A percentile compares a stretch with the other conserved stretches of the same genome.
Evolutionary conservation across 768 basidiomycete genomes (phyloP).

Genomic region (Boletus coccyginus): DNA sequence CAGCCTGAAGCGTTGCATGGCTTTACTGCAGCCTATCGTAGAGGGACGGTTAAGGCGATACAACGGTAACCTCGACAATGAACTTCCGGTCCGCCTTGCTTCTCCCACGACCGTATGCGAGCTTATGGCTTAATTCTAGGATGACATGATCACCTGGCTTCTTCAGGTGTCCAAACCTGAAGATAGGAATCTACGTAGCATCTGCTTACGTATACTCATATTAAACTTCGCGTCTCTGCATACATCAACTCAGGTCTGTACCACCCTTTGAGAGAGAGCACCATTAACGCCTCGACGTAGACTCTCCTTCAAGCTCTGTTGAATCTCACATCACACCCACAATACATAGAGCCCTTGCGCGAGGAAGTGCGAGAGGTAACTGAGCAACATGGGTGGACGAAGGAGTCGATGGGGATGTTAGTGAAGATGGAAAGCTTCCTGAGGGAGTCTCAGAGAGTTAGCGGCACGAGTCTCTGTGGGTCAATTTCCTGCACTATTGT

Average conservation of each 20-base stretch:
- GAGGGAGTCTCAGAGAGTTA: constrained; percentile 39
- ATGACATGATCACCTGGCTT: constrained; percentile 43
- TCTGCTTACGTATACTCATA: constrained; percentile 34
- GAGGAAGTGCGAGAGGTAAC: constrained; percentile 37
- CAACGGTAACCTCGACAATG: constrained; percentile 20
- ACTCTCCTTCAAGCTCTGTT: constrained; percentile 38
- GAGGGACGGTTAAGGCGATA: constrained; percentile 31
- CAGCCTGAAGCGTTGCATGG: constrained; percentile 30
- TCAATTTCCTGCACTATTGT: neutral
- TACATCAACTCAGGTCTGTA: constrained; percentile 32
- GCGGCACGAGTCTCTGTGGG: constrained; percentile 34
- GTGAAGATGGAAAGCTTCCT: constrained; percentile 44
- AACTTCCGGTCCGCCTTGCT: constrained; percentile 32
- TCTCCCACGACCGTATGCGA: neutral
- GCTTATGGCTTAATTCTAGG: constrained; percentile 21
- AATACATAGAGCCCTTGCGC: constrained; percentile 39
- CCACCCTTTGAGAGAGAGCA: neutral
- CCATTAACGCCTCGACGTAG: constrained; percentile 20
- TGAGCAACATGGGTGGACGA: constrained; percentile 32
- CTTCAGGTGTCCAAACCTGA: constrained; percentile 31
- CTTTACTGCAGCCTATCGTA: constrained; percentile 30
- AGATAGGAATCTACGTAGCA: constrained; percentile 27
- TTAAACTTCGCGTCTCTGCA: constrained; percentile 40
- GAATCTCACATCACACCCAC: constrained; percentile 38
- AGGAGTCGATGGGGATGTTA: constrained; percentile 32